Conservation (phyloP, 2,329 filamentous ascomycete species). For the Boeremia exigua region DNA sequence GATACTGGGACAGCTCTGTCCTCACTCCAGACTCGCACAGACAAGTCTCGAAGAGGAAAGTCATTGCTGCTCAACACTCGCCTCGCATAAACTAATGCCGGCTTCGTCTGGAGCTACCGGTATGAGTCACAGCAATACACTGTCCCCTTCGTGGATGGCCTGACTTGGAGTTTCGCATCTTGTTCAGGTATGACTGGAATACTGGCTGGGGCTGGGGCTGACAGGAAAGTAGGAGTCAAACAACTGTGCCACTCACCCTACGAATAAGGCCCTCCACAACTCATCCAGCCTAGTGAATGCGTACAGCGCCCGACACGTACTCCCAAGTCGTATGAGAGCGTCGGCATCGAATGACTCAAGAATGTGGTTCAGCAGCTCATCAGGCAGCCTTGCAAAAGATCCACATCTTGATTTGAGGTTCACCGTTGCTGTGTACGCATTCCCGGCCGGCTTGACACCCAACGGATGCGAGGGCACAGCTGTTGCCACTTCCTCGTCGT, state of each 20-base stretch:
- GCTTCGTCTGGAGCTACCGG: not conserved
- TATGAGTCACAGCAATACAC: not conserved
- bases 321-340: slow-evolving; percentile 70
- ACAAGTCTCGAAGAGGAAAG: not conserved
- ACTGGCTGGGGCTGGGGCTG: slow-evolving; percentile 2
- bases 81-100: not conserved
- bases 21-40: not conserved
- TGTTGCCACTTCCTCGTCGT: slow-evolving; percentile 51
- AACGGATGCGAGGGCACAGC: slow-evolving; percentile 80
- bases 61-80: not conserved
- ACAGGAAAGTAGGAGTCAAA: slow-evolving; percentile 14
- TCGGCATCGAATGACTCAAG: slow-evolving; percentile 75
- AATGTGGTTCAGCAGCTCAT: slow-evolving; percentile 78
- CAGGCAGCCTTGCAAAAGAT: slow-evolving; percentile 71
- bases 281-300: slow-evolving; percentile 86
- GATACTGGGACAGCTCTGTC: not conserved
- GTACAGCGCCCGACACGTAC: slow-evolving; percentile 84
- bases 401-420: slow-evolving; percentile 74
- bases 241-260: slow-evolving; percentile 70
- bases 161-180: not conserved
- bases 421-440: slow-evolving; percentile 70
- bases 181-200: not conserved
- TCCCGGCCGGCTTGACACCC: slow-evolving; percentile 84
- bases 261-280: slow-evolving; percentile 84
- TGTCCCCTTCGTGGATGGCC: not conserved